These are phyloP conservation scores for Plasmodium yoelii DNA, from an alignment of 169 alveolate species.

Conservation along the genomic window DNA sequence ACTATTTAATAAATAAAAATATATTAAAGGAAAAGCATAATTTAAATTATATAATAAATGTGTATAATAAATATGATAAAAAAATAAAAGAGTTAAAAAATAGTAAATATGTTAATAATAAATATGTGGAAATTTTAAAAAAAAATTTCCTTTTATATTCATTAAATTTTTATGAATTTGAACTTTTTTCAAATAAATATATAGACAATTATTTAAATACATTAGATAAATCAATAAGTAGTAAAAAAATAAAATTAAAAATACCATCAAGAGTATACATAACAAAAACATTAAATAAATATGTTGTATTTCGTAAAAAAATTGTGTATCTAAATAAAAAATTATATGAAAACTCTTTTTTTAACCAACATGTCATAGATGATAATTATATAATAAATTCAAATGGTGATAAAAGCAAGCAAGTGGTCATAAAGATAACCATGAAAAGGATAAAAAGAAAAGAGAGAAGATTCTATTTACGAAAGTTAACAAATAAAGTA, in stretches of 20 bases:
- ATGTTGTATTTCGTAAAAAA: neutral
- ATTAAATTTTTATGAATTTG: slow-evolving; percentile 26
- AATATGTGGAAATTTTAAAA: slow-evolving; percentile 21
- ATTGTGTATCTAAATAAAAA: too few relatives aligned
- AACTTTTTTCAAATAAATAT: slow-evolving; percentile 31
- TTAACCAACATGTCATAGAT: too few relatives aligned
- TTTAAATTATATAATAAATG: slow-evolving; percentile 25
- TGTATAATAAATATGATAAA: slow-evolving; percentile 39
- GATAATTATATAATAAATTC: too few relatives aligned
- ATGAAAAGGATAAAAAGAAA: slow-evolving; percentile 8
- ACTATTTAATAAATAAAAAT: slow-evolving; percentile 27
- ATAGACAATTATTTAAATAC: slow-evolving; percentile 1
- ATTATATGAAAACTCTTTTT: too few relatives aligned
- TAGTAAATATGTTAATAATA: neutral
- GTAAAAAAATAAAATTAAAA: slow-evolving; percentile 12
- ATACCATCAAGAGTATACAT: slow-evolving; percentile 18
- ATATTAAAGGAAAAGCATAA: slow-evolving; percentile 11
- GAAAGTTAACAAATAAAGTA: slow-evolving; percentile 1
- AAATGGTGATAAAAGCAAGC: neutral
- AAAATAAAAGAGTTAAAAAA: slow-evolving; percentile 3
- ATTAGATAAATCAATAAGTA: neutral
- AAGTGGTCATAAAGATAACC: slow-evolving; percentile 7
- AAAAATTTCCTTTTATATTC: slow-evolving; percentile 52
- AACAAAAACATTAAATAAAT: neutral
- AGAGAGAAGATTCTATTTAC: slow-evolving; percentile 10